These are phyloP conservation scores for Phytopythium aichiense DNA, from an alignment of 352 stramenopile genomes.

Conservation along the genomic window DNA sequence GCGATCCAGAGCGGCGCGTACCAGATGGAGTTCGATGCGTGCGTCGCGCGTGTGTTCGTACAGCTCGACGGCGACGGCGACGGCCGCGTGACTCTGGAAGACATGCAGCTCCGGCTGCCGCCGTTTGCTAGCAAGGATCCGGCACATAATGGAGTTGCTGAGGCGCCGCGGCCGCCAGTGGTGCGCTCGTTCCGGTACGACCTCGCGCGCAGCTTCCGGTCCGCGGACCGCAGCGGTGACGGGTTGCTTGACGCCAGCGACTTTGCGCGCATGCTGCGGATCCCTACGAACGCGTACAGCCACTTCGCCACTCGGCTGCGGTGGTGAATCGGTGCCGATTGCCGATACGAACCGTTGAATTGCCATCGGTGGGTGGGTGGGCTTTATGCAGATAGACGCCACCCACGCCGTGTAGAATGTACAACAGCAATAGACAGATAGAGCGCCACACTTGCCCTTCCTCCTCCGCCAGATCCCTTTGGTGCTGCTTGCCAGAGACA, in stretches of 20 bases:
- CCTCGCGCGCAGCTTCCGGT: slow-evolving; percentile 52
- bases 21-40: slow-evolving; percentile 23
- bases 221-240: slow-evolving; percentile 33
- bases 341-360: not conserved
- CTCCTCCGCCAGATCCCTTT: too few relatives aligned
- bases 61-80: slow-evolving; percentile 49
- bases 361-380: too few relatives aligned
- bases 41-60: slow-evolving; percentile 41
- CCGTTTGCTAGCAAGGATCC: slow-evolving; percentile 20
- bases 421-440: not conserved
- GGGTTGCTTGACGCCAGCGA: slow-evolving; percentile 36
- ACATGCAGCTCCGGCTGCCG: slow-evolving; percentile 36
- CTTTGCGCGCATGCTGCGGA: slow-evolving; percentile 46
- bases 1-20: slow-evolving; percentile 38
- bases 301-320: slow-evolving; percentile 43
- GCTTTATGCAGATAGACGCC: not conserved
- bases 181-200: slow-evolving; percentile 61
- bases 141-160: not conserved
- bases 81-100: slow-evolving; percentile 32
- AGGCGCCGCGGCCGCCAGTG: slow-evolving; percentile 5
- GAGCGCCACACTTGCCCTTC: too few relatives aligned
- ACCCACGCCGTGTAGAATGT: not conserved
- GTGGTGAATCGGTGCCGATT: slow-evolving; percentile 8
- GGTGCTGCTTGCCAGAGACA: too few relatives aligned
- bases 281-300: slow-evolving; percentile 39